Conservation (phyloP, 371 early-diverging fungal species). For the Nosema muscidifuracis region DNA sequence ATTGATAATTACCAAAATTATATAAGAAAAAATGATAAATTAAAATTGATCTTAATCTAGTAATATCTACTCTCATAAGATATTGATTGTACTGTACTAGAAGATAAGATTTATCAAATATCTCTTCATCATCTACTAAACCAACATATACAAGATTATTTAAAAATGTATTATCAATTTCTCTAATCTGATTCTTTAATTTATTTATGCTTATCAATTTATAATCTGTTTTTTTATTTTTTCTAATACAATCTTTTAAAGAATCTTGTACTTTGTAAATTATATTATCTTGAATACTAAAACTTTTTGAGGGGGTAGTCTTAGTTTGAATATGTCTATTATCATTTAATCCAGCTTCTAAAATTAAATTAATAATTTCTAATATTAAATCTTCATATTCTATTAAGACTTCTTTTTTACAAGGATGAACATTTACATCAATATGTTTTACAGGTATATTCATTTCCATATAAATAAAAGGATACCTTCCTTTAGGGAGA, state of each 20-base stretch:
- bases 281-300: too few relatives aligned
- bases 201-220: slow-evolving; percentile 7
- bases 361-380: slow-evolving; percentile 46
- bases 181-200: slow-evolving; percentile 16
- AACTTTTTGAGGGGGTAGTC: too few relatives aligned
- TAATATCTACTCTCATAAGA: slow-evolving; percentile 16
- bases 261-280: background rate
- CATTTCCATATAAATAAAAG: slow-evolving; percentile 80
- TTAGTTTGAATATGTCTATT: background rate
- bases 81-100: slow-evolving; percentile 28
- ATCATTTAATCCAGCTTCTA: slow-evolving; percentile 1
- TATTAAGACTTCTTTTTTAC: slow-evolving; percentile 83
- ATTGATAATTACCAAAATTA: slow-evolving; percentile 42
- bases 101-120: too few relatives aligned
- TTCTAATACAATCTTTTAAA: background rate
- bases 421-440: slow-evolving; percentile 95
- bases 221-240: background rate
- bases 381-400: slow-evolving; percentile 76
- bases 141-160: slow-evolving; percentile 26
- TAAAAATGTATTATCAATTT: slow-evolving; percentile 44
- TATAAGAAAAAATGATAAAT: slow-evolving; percentile 22
- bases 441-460: slow-evolving; percentile 72
- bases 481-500: slow-evolving; percentile 75
- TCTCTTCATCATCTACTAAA: background rate
- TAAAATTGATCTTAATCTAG: background rate